Evolutionary conservation across 805 yeast genomes (phyloP).

Genomic region (Limtongozyma cylindracea): DNA sequence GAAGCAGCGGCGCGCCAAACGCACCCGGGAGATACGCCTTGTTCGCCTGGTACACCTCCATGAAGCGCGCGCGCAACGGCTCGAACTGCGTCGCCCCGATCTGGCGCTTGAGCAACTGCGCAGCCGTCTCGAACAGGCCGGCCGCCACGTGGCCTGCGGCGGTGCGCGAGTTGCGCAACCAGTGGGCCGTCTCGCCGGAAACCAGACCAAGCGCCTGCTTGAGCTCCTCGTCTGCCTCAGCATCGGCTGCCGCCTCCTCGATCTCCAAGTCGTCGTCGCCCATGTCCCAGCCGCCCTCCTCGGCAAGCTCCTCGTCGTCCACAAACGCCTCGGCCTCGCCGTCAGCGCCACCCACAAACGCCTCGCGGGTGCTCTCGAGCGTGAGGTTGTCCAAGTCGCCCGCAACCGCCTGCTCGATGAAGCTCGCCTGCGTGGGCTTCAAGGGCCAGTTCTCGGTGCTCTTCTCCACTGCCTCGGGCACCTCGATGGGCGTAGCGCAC

Average conservation of each 20-base stretch:
- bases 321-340: slow-evolving; percentile 56
- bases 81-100: slow-evolving; percentile 69
- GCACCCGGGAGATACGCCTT: slow-evolving; percentile 54
- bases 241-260: slow-evolving; percentile 9
- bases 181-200: slow-evolving; percentile 41
- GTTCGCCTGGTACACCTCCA: slow-evolving; percentile 63
- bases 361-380: slow-evolving; percentile 12
- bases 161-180: slow-evolving; percentile 76
- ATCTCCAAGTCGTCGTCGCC: slow-evolving; percentile 63
- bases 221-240: slow-evolving; percentile 2
- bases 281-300: slow-evolving; percentile 57
- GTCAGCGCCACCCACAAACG: slow-evolving; percentile 62
- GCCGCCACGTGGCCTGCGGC: slow-evolving; percentile 90
- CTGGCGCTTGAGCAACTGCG: slow-evolving; percentile 77
- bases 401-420: slow-evolving; percentile 58
- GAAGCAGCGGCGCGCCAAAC: slow-evolving; percentile 48
- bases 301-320: slow-evolving; percentile 42
- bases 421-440: slow-evolving; percentile 42
- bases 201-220: slow-evolving; percentile 10
- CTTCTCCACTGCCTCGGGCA: slow-evolving; percentile 19
- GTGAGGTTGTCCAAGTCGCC: slow-evolving; percentile 52
- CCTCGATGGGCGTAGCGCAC: slow-evolving; percentile 7
- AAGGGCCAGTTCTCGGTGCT: slow-evolving; percentile 60
- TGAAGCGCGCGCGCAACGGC: slow-evolving; percentile 63
- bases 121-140: slow-evolving; percentile 91